Base-by-base conservation (phyloP, 345 rosid genomes). In the Firmiana major region DNA sequence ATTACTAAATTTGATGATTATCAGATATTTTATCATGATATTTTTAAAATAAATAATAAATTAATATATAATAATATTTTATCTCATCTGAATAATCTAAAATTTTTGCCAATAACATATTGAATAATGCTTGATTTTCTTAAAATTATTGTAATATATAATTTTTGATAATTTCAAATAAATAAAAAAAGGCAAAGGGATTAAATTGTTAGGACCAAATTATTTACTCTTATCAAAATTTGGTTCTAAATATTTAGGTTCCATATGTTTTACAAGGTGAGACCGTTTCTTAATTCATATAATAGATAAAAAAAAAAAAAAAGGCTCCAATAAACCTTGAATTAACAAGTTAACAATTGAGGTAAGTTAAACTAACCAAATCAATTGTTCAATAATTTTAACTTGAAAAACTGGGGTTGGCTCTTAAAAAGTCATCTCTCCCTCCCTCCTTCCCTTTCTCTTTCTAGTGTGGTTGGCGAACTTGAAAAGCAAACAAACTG, bases 401-500 rank as follows among this genome's bases (percentile, higher is more conserved):
- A 26, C 58, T 64, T 76, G 48, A 17, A 4, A 38, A 64, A 58
- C 79, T 72, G 78, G 82, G 6, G 34, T 21, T 26, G 31, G 49
- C 40, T 13, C 11, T 74, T 31, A 53, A 24, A 70, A 46, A 48
- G 45, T 5, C 68, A 38, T 74, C 69, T 46, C 77, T 71, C 77
- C 40, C 40, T 38, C 40, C 82, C 58, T 64, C 51, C 19, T 0
- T 12, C 69, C 45, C 68, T 57, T 79, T 71, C 83, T 16, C 73
- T 87, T 79, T 83, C 78, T 72, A 7, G 73, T 83, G 75, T 65
- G 84, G 84, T 77, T 80, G 87, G 88, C 87, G 79, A 79, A 73
- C 87, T 87, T 83, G 78, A 71, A 70, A 88, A 89, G 85, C 89
- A 87, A 88, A 86, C 91, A 64, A 88, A 84, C 88, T 84, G 87